Evolutionary conservation across 345 rosid species (phyloP).

Genomic region (Trapa incisa): DNA sequence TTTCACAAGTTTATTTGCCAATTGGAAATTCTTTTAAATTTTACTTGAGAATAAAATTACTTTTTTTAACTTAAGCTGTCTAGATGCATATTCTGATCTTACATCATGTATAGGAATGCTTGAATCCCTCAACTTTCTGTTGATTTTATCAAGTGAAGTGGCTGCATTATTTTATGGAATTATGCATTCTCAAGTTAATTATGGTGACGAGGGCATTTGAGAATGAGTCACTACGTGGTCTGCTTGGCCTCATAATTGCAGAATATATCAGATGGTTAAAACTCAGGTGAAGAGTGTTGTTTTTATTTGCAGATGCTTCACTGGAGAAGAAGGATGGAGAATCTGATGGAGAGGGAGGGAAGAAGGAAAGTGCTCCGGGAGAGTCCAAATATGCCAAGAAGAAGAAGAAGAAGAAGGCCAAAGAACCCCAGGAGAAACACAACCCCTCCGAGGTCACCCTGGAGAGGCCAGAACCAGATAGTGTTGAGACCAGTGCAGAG

Average conservation of each 20-base stretch:
- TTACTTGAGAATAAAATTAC: too few relatives aligned
- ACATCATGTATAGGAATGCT: too few relatives aligned
- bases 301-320: constrained; percentile 18
- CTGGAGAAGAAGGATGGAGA: constrained; percentile 36
- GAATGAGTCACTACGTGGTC: too few relatives aligned
- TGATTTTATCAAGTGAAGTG: too few relatives aligned
- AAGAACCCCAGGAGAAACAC: constrained; percentile 32
- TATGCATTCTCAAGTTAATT: too few relatives aligned
- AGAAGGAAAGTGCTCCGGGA: constrained; percentile 32
- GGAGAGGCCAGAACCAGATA: neutral
- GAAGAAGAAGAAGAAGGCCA: constrained; percentile 51
- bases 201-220: too few relatives aligned
- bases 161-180: too few relatives aligned
- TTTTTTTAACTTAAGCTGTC: too few relatives aligned
- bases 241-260: too few relatives aligned
- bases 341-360: constrained; percentile 25
- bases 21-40: neutral
- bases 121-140: too few relatives aligned
- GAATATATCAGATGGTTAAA: too few relatives aligned
- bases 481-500: constrained; percentile 5
- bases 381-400: constrained; percentile 48
- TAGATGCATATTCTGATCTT: too few relatives aligned
- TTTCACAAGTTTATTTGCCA: neutral
- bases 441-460: neutral
- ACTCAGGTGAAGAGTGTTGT: neutral